These are phyloP conservation scores for Solanum dulcamara DNA, from an alignment of 257 asterid genomes.

Conservation along the genomic window DNA sequence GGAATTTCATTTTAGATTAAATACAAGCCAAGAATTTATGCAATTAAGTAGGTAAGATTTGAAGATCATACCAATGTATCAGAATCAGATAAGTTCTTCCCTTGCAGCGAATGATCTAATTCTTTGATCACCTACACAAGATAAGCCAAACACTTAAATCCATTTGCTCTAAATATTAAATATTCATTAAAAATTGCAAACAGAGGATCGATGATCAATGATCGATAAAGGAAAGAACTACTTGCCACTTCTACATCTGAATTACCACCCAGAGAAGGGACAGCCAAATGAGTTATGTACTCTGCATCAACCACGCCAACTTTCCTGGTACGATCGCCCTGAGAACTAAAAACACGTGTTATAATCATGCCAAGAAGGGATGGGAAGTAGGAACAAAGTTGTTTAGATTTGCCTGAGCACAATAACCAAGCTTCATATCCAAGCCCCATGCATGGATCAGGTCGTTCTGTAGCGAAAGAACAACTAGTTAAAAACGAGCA, in stretches of 20 bases:
- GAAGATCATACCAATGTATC: slow-evolving; percentile 22
- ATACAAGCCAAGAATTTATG: background rate
- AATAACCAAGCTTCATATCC: slow-evolving; percentile 85
- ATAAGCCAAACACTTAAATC: background rate
- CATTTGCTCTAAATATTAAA: background rate
- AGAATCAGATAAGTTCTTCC: slow-evolving; percentile 15
- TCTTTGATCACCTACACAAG: slow-evolving; percentile 19
- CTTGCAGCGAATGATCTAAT: slow-evolving; percentile 8
- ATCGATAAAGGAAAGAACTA: background rate
- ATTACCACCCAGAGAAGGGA: slow-evolving; percentile 65
- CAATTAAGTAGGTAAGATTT: background rate
- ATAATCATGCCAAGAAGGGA: background rate
- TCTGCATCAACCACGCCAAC: slow-evolving; percentile 82
- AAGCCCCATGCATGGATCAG: slow-evolving; percentile 98
- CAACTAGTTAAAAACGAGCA: background rate
- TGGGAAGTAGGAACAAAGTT: background rate
- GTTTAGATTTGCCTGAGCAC: slow-evolving; percentile 66
- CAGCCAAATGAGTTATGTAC: slow-evolving; percentile 53
- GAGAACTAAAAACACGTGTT: background rate
- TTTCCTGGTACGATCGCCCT: slow-evolving; percentile 70
- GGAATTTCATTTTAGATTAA: background rate
- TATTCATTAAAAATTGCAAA: too few relatives aligned
- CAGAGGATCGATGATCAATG: background rate
- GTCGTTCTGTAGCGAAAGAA: slow-evolving; percentile 46
- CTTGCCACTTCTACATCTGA: slow-evolving; percentile 37